A percentile compares a stretch with the other conserved stretches of the same genome.
Conservation (phyloP, 2,329 filamentous ascomycete species). For the Neofusicoccum umdonicola region DNA sequence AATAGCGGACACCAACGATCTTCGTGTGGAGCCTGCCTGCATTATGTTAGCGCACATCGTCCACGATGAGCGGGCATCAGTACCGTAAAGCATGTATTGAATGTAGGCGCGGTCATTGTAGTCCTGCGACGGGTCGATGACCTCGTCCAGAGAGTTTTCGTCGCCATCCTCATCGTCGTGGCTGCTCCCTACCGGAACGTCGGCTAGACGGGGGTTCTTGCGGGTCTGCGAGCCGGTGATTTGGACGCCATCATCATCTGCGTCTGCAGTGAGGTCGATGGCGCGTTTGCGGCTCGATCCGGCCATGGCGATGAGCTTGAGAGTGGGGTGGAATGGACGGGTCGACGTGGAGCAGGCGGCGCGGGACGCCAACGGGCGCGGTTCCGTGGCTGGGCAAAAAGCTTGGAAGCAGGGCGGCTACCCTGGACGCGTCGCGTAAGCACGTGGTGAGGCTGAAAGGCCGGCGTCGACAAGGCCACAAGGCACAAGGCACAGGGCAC, state of each 20-base stretch:
- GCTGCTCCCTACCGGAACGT: not conserved
- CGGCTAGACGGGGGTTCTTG: slow-evolving; percentile 1
- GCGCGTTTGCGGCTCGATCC: slow-evolving; percentile 35
- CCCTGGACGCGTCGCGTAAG: not conserved
- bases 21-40: slow-evolving; percentile 46
- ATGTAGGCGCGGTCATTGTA: slow-evolving; percentile 14
- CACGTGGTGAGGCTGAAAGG: slow-evolving; percentile 11
- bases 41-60: not conserved
- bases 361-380: not conserved
- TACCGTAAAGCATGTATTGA: slow-evolving; percentile 16
- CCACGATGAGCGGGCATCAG: not conserved
- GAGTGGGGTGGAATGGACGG: not conserved
- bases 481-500: not conserved
- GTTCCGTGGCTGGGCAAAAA: not conserved
- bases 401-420: not conserved
- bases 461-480: not conserved
- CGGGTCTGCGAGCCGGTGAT: slow-evolving; percentile 1
- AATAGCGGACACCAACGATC: slow-evolving; percentile 56
- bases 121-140: slow-evolving; percentile 4
- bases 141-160: not conserved
- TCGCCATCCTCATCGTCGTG: not conserved
- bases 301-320: not conserved
- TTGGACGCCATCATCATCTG: slow-evolving; percentile 28
- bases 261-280: slow-evolving; percentile 40
- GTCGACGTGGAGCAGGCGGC: not conserved